Percentiles rank a stretch among this genome's conserved stretches.
Evolutionary conservation across 2,329 filamentous ascomycete genomes (phyloP).

Genomic region (Orbilia ellipsospora): DNA sequence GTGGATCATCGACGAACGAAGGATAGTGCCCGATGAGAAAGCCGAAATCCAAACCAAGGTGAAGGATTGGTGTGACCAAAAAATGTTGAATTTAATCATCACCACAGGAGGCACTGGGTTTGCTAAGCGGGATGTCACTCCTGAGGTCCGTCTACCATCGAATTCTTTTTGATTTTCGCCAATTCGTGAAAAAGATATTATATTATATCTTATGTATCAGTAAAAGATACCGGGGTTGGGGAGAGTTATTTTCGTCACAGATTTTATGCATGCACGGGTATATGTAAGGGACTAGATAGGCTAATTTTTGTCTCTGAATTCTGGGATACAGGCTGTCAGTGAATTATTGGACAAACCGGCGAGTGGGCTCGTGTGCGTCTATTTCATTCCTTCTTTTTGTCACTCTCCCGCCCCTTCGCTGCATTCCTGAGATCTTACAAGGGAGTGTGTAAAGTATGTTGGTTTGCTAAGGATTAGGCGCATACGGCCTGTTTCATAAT

Average conservation of each 20-base stretch:
- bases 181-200: no score
- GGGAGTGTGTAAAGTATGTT: no score
- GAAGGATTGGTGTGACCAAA: slow-evolving; percentile 76
- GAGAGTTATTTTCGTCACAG: neutral
- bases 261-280: neutral
- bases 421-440: neutral
- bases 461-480: no score
- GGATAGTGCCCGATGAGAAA: slow-evolving; percentile 82
- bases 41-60: slow-evolving; percentile 80
- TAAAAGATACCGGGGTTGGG: no score
- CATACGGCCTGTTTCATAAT: no score
- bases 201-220: no score
- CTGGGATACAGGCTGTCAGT: slow-evolving; percentile 85
- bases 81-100: slow-evolving; percentile 78
- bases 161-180: neutral
- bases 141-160: slow-evolving; percentile 72
- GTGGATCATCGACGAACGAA: slow-evolving; percentile 76
- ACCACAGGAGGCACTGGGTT: slow-evolving; percentile 96
- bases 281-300: slow-evolving; percentile 1
- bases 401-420: neutral
- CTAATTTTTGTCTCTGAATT: slow-evolving; percentile 4
- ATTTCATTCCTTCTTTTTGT: no score
- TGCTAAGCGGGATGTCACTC: slow-evolving; percentile 83
- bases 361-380: slow-evolving; percentile 78
- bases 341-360: slow-evolving; percentile 85